phyloP scores from a whole-genome alignment of 345 rosid species.

The Syzygium grande region DNA sequence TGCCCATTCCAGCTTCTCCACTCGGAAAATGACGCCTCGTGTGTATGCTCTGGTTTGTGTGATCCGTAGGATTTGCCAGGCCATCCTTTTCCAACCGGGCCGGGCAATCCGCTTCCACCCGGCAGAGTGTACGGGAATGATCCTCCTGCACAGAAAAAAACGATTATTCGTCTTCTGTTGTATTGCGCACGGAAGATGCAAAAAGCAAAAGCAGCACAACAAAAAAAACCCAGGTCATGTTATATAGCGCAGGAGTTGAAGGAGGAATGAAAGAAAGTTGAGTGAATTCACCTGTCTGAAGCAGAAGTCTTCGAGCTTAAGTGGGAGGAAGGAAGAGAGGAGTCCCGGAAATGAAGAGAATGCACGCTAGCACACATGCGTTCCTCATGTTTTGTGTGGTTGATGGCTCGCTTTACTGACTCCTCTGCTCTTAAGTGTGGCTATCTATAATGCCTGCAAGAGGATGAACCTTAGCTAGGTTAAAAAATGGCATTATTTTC shows the following conservation, averaged over 20 bases:
- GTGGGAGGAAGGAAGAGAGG: not conserved
- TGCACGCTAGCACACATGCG: not conserved
- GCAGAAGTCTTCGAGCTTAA: not conserved
- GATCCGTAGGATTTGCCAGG: not conserved
- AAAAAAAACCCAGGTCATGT: not conserved
- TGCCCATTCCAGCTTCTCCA: not conserved
- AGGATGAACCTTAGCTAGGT: not conserved
- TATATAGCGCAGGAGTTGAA: not conserved
- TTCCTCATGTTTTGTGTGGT: not conserved
- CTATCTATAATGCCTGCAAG: not conserved
- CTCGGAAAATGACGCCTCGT: no score
- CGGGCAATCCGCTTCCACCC: not conserved
- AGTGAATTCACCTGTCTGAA: not conserved
- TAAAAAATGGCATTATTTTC: not conserved
- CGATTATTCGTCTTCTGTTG: not conserved
- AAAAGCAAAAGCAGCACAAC: not conserved
- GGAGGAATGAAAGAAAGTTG: not conserved
- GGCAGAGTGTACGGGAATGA: no score
- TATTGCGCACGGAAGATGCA: not conserved
- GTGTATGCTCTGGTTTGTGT: not conserved
- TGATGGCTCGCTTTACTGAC: not conserved
- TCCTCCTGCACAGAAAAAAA: not conserved
- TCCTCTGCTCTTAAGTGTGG: not conserved
- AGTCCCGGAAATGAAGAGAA: not conserved
- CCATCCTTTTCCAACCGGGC: not conserved